Conservation (phyloP, 345 rosid genomes). For the Hibiscus trionum region DNA sequence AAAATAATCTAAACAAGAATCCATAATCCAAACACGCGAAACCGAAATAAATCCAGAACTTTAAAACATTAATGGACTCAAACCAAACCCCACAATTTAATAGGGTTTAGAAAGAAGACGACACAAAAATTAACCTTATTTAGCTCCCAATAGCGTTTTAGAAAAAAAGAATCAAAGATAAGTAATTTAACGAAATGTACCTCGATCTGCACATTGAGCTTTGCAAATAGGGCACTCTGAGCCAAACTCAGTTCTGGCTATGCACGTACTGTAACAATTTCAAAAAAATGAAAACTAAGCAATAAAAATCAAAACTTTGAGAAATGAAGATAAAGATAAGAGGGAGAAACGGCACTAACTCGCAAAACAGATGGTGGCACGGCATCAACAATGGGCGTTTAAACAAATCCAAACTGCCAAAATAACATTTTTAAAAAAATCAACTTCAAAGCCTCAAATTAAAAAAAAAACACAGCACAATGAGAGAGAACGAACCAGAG, state of each 20-base stretch:
- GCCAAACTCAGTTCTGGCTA: slow-evolving; percentile 27
- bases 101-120: neutral
- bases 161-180: neutral
- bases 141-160: neutral
- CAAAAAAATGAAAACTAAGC: neutral
- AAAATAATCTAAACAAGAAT: neutral
- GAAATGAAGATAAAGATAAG: slow-evolving; percentile 2
- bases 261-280: slow-evolving; percentile 44
- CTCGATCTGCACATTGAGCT: slow-evolving; percentile 25
- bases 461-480: neutral
- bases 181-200: slow-evolving; percentile 17
- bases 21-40: neutral
- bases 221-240: slow-evolving; percentile 52
- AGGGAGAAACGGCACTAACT: slow-evolving; percentile 25
- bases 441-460: neutral
- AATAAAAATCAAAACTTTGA: neutral
- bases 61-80: neutral
- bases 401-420: slow-evolving; percentile 52
- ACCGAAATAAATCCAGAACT: neutral
- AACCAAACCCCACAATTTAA: neutral
- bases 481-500: slow-evolving; percentile 47
- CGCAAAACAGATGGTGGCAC: slow-evolving; percentile 78
- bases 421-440: neutral
- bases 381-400: slow-evolving; percentile 59
- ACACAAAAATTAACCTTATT: neutral